These are phyloP conservation scores for Pyricularia sp. DNA, from an alignment of 2,329 filamentous ascomycete genomes.

Conservation along the genomic window DNA sequence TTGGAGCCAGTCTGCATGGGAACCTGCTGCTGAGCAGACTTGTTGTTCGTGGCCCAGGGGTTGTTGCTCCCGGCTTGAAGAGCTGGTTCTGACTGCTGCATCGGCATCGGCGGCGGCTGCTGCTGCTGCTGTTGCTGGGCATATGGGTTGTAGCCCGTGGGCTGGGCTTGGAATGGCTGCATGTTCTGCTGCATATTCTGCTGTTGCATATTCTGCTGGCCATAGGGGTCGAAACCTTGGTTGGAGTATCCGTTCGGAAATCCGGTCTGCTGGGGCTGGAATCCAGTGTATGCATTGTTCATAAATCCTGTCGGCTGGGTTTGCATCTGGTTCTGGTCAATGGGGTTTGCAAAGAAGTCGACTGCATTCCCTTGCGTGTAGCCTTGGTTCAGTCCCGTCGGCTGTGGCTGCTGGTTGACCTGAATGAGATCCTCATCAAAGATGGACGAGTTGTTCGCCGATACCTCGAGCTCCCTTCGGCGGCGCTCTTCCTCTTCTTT, in stretches of 20 bases:
- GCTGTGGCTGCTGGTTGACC: conserved; percentile 54
- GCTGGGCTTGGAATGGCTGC: conserved; percentile 34
- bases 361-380: conserved; percentile 96
- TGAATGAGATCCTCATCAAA: conserved; percentile 71
- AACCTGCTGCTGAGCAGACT: conserved; percentile 56
- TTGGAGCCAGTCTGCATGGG: conserved; percentile 91
- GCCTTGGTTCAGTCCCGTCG: conserved; percentile 88
- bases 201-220: conserved; percentile 40
- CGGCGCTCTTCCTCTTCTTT: conserved; percentile 89
- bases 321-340: conserved; percentile 68
- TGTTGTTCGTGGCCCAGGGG: conserved; percentile 67
- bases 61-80: conserved; percentile 83
- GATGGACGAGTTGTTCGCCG: conserved; percentile 66
- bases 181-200: conserved; percentile 11
- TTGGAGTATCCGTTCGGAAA: conserved; percentile 57
- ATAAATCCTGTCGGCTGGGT: conserved; percentile 71
- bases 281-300: conserved; percentile 46
- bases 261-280: conserved; percentile 37
- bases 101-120: conserved; percentile 36
- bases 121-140: conserved; percentile 30
- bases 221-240: conserved; percentile 63
- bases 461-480: conserved; percentile 76
- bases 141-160: conserved; percentile 24
- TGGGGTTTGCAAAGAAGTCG: conserved; percentile 94
- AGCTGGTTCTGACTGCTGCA: conserved; percentile 43